Base-by-base conservation (phyloP, 1,139 yeast species). In the Yamadazyma triangularis region DNA sequence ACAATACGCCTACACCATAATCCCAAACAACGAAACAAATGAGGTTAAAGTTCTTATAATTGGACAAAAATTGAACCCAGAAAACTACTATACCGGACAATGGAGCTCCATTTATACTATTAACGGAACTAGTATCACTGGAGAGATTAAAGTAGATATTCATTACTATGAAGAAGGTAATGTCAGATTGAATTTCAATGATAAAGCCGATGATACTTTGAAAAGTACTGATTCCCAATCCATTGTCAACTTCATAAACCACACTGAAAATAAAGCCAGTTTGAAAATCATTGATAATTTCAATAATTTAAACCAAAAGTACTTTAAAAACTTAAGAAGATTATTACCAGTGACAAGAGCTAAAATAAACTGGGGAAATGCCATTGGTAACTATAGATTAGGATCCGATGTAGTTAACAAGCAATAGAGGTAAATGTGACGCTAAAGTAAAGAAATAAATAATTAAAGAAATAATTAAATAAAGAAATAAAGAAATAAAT, bases 161-260 rank as follows among this genome's bases (percentile, higher is more conserved):
- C 98, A 91, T 56, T 91, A 89, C 58, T 91, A 75, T 53, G 98
- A 91, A 59, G 97, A 91, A 46, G 98, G 98, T 19, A 91, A 91
- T 49, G 97, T 91, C 13, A 70, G 93, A 30, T 72, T 91, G 46
- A 78, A 75, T 42, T 74, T 81, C 16, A 56, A 58, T 8, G 73
- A 77, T 32, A 51, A 53, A n/a, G 48, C 71, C 2, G 9, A 9
- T 9, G 51, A 51, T 5, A 50, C 53, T 3, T 29, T 38, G 2
- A 30, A 45, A 3, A 39, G 39, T 2, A 33, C 32, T 9, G 39
- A 39, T 26, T 57, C 62, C 6, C 50, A 54, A 9, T 55, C 53
- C 2, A 59, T 82, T 13, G 69, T 77, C 27, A 64, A 66, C 35
- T 56, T 69, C 26, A 83, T 89, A 43, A 66, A 69, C 33, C 50